Evolutionary conservation across 2,329 filamentous ascomycete species (phyloP), one percentile per base, ranked within the genome.

Genomic region (Mycosphaerella arachidis): DNA sequence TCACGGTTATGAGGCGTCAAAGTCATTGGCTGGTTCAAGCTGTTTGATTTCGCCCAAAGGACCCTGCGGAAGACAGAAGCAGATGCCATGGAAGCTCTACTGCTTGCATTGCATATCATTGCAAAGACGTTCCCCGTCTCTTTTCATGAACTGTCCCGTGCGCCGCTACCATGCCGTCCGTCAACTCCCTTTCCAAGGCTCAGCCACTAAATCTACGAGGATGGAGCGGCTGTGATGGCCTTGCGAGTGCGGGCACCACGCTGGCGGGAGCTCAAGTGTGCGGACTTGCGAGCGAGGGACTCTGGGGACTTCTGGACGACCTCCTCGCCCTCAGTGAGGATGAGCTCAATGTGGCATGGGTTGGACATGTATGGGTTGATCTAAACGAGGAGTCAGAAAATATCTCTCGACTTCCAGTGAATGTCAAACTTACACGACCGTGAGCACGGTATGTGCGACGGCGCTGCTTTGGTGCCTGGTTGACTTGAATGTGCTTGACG

Each of bases 341-440:
- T 99, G 75, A 99, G 85, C 86, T 99, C 95, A 81, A 99, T 96
- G 89, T 99, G 94, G 90, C 93, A 99, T 73, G 94, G 94, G 88
- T 96, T 96, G 73, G 92, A 97, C 95, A 99, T 97, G 88, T 97
- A 99, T 68, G 94, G 94, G 89, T 99, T 99, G 85, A 99, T 99
- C 92, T 97, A 56, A 18, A 46, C 6, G 53, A 16, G 1, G 40
- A 16, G 52, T 64, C 45, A 63, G 56, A 37, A 50, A 45, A 33
- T n/a, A 12, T 53, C 2, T 30, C 43, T 31, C 52, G 27, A 51
- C 16, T 18, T 50, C 9, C 29, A 2, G 12, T 50, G 29, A 12
- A 33, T 24, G 18, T 30, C 48, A 57, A 56, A 91, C 92, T 75
- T 95, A 97, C 93, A 85, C 94, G 92, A 88, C 94, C 94, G 87